Evolutionary conservation across 2,329 filamentous ascomycete genomes (phyloP), one percentile per base, ranked within the genome.

Genomic region (Thelonectria discophora): DNA sequence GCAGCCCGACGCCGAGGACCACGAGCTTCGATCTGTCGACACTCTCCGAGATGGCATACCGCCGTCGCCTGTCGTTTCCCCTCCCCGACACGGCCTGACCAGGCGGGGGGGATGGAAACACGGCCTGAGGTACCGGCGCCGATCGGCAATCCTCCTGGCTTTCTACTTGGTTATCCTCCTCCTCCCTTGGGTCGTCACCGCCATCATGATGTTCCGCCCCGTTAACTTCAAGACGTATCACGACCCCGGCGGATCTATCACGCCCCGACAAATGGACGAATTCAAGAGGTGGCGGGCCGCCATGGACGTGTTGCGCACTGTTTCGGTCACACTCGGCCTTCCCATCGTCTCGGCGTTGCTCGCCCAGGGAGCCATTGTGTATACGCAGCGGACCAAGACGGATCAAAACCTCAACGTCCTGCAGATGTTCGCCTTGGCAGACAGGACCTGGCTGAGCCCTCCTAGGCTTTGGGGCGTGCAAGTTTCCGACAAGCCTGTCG

Each of bases 341-440:
- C 65, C 60, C 0, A 45, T 66, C 3, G 53, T 67, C 15, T 67
- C 66, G 13, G 20, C 50, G 15, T 42, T 69, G 4, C 56, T 69
- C 20, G 48, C 60, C 1, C 51, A 61, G 11, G 66, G 62, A 30
- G 58, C 54, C 5, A 60, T 64, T 34, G 55, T 67, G 1, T 67
- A 67, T 12, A 43, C 59, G 3, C 64, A 69, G 20, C 63, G 58
- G 9, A 48, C 55, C 20, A 45, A 39, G 1, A 5, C 34, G 2
- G 15, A 3, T 1, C 66, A 64, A 48, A 17, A 52, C 5, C 20
- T 69, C 4, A 61, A 30, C 10, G 12, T 62, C 13, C 27, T 46
- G 15, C 50, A 65, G 5, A 37, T 67, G 8, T 60, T 69, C 30
- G 24, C 20, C 5, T 21, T 67, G 7, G 55, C 67, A 3, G 64